A percentile compares a stretch with the other conserved stretches of the same genome.
These are phyloP conservation scores for Senna siamea DNA, from an alignment of 306 rosid species.

Conservation along the genomic window DNA sequence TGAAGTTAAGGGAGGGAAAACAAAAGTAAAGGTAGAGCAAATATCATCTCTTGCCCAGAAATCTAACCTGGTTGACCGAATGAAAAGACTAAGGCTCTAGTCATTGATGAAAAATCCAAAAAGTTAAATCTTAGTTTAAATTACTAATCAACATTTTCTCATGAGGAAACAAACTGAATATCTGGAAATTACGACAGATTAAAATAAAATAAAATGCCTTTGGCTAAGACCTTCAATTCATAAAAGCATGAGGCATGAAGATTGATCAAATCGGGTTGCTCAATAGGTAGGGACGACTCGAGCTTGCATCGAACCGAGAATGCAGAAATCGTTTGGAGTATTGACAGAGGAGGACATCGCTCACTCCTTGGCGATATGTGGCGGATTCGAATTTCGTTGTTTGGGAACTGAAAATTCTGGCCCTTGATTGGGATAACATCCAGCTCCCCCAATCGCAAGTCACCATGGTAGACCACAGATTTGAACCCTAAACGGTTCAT, in stretches of 20 bases:
- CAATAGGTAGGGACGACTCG: slow-evolving; percentile 65
- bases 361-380: slow-evolving; percentile 75
- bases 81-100: not conserved
- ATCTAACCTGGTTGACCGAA: not conserved
- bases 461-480: slow-evolving; percentile 77
- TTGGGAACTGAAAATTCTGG: slow-evolving; percentile 79
- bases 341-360: slow-evolving; percentile 86
- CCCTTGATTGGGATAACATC: slow-evolving; percentile 59
- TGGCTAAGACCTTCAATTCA: slow-evolving; percentile 67
- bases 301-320: slow-evolving; percentile 92
- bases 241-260: slow-evolving; percentile 53
- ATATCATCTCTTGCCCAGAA: not conserved
- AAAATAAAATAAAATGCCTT: not conserved
- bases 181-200: not conserved
- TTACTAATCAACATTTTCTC: not conserved
- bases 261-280: slow-evolving; percentile 63
- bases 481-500: slow-evolving; percentile 92
- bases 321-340: slow-evolving; percentile 86
- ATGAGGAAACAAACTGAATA: not conserved
- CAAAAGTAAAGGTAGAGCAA: not conserved
- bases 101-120: not conserved
- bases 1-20: not conserved
- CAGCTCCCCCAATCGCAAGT: slow-evolving; percentile 76
- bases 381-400: slow-evolving; percentile 86
- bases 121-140: not conserved